Evolutionary conservation across 208 protist species (phyloP).

Genomic region (Wallacemonas collosoma): DNA sequence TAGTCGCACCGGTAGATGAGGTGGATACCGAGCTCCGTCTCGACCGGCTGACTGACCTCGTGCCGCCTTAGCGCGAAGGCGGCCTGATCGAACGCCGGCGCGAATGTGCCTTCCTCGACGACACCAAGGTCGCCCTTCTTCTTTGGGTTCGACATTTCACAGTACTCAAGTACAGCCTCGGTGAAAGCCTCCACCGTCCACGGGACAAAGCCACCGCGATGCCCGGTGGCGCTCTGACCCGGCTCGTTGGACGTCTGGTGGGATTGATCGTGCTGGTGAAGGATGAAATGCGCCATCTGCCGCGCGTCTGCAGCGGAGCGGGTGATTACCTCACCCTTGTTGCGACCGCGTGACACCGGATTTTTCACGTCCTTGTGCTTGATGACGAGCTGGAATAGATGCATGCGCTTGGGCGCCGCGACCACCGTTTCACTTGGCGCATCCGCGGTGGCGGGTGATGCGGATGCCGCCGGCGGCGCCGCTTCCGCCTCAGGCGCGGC

Average conservation of each 20-base stretch:
- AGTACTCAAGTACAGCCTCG: slow-evolving; percentile 59
- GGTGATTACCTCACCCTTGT: slow-evolving; percentile 81
- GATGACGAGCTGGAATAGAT: slow-evolving; percentile 86
- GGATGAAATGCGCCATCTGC: slow-evolving; percentile 58
- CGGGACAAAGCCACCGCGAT: slow-evolving; percentile 2
- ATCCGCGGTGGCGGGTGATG: background rate
- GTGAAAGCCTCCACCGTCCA: slow-evolving; percentile 81
- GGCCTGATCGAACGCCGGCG: slow-evolving; percentile 64
- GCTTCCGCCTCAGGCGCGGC: too few relatives aligned
- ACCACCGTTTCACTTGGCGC: background rate
- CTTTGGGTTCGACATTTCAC: slow-evolving; percentile 61
- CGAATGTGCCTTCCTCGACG: slow-evolving; percentile 71
- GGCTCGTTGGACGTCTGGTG: slow-evolving; percentile 9
- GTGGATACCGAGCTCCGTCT: slow-evolving; percentile 80
- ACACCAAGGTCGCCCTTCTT: slow-evolving; percentile 78
- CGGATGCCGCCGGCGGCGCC: too few relatives aligned
- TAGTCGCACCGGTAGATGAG: slow-evolving; percentile 76
- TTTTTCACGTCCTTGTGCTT: slow-evolving; percentile 89
- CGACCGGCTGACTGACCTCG: slow-evolving; percentile 76
- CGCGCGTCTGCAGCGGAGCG: slow-evolving; percentile 76
- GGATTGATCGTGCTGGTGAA: slow-evolving; percentile 25
- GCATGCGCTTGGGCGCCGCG: slow-evolving; percentile 23
- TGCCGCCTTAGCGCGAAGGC: slow-evolving; percentile 62
- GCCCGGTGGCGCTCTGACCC: background rate
- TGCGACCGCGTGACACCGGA: slow-evolving; percentile 59